Base-by-base conservation (phyloP, 768 basidiomycete genomes). In the Xanthoconium purpureum region DNA sequence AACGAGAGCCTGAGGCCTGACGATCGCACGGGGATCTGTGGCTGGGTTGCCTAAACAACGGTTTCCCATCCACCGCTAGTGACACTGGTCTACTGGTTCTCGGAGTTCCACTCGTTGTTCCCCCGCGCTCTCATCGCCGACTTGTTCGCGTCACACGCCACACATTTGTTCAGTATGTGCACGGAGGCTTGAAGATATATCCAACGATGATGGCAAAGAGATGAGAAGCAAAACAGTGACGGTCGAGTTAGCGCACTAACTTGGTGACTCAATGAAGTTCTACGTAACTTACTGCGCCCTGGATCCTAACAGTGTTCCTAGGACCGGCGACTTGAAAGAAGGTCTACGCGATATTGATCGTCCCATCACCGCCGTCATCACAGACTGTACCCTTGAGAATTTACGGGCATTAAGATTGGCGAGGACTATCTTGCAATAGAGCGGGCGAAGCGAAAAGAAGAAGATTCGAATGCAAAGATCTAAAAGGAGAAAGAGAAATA, bases 391-490 rank as follows among this genome's bases (percentile, higher is more conserved):
- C 35, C 11, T 24, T 37, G 57, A 51, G 15, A 38, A 54, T 11
- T 58, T 20, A 15, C 54, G 54, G 15, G 51, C 54, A 18, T 58
- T 52, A 5, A 59, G 56, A 33, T 63, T 56, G 6, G 57, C 51
- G 20, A 56, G 60, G 11, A 58, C 47, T 11, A 50, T 50, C 35
- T 55, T 55, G 52, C 60, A 63, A 39, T 55, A 63, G 17, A 52
- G 50, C 6, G 60, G 43, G 18, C 62, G 51, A 12, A 58, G 53
- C 1, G 50, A 53, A 15, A 55, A 62, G 29, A 54, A 55, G 11
- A 61, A 35, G n/a, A n/a, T n/a, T n/a, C n/a, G n/a, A n/a, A 54
- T 12, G 24, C 47, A 29, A 61, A 20, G 13, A 49, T 45, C 57
- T 59, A 24, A 6, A 38, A 24, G 14, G 14, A 24, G 5, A 13